Base-by-base conservation (phyloP, 148 eudicot genomes). In the Dysphania ambrosioides region DNA sequence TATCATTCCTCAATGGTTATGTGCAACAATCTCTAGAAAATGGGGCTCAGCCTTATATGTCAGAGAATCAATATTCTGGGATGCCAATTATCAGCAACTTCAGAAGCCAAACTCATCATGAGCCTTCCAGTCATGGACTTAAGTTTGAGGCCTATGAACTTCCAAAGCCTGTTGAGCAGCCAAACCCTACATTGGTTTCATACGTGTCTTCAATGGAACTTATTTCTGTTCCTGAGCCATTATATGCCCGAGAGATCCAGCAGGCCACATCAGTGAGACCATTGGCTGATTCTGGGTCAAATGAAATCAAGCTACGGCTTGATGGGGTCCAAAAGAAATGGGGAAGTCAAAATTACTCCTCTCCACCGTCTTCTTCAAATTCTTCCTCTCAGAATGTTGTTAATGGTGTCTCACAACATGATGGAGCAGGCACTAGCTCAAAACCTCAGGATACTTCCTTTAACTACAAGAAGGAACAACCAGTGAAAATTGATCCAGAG, bases 241-340 rank as follows among this genome's bases (percentile, higher is more conserved):
- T 88, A 70, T 90, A 85, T 78, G 62, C 73, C 10, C 63, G 77
- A 56, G 91, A 88, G 73, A 58, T 71, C 42, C 88, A 79, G 26
- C 89, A 83, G 58, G 35, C 83, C 16, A 42, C 80, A 34, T 55
- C 83, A 26, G 66, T 74, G 66, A 79, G 81, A 51, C 70, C 85
- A 70, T 78, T 41, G 15, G 75, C 91, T 44, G 85, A 88, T 81
- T 18, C 80, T 44, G 87, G 88, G 66, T 82, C 92, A 30, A 79
- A 85, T 68, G 91, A 84, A n/a, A 84, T 92, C 76, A 92, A 81
- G 79, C 85, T 95, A 71, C 87, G 91, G 65, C 94, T 95, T 19
- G 97, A 95, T 75, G 97, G 99, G 66, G 96, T 95, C 71, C 97
- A 95, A 62, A 95, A 81, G 80, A 95, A 92, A 85, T 95, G 99